Percentiles rank a stretch among this genome's conserved stretches.
phyloP scores from a whole-genome alignment of 2,329 filamentous ascomycete species.

The Venturia aucupariae region DNA sequence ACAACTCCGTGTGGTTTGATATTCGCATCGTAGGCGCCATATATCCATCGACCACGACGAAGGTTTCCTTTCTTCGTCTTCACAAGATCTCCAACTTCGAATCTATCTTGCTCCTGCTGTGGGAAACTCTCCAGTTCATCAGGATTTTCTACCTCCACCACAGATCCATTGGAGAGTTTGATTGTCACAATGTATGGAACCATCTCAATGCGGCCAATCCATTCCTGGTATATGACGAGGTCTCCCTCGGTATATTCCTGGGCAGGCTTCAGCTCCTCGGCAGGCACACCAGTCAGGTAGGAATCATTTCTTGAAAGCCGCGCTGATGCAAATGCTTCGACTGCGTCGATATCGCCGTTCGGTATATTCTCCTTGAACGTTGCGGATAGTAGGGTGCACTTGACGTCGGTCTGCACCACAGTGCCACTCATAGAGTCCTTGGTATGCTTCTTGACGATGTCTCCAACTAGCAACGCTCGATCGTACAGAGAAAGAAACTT shows the following conservation, averaged over 20 bases:
- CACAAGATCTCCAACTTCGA: conserved; percentile 41
- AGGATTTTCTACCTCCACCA: conserved; percentile 43
- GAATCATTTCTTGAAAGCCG: not conserved
- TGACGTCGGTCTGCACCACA: conserved; percentile 4
- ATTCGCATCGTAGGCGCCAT: conserved; percentile 42
- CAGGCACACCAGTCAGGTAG: conserved; percentile 10
- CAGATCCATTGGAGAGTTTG: conserved; percentile 42
- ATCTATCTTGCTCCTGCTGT: conserved; percentile 27
- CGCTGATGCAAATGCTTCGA: not conserved
- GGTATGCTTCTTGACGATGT: conserved; percentile 14
- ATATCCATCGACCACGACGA: conserved; percentile 43
- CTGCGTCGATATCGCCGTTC: not conserved
- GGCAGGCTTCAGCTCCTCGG: conserved; percentile 16
- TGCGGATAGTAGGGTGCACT: conserved; percentile 6
- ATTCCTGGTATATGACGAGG: conserved; percentile 29
- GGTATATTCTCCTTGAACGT: conserved; percentile 1
- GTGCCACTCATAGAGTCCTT: conserved; percentile 12
- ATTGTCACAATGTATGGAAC: conserved; percentile 42
- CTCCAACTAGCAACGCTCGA: conserved; percentile 14
- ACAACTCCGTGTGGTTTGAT: conserved; percentile 42
- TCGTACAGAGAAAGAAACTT: conserved; percentile 11
- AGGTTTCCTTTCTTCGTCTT: conserved; percentile 32
- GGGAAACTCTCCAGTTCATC: conserved; percentile 31
- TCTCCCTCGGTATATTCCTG: conserved; percentile 25
- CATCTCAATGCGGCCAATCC: conserved; percentile 45